phyloP scores from a whole-genome alignment of 257 asterid species.

The Solanum arcanum region DNA sequence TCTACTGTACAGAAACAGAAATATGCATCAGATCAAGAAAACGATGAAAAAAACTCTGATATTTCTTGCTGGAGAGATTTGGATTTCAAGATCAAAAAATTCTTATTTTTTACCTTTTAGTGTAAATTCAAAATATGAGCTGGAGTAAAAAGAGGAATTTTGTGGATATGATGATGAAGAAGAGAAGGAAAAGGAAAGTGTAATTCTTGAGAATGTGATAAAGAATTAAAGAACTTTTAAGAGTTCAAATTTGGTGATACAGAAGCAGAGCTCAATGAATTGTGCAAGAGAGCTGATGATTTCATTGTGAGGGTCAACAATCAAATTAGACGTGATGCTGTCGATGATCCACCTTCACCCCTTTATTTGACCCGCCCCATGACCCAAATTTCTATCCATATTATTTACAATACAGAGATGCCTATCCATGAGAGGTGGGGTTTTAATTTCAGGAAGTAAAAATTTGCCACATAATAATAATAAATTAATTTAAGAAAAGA shows the following conservation, averaged over 20 bases:
- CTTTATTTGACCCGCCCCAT: not conserved
- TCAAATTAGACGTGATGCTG: not conserved
- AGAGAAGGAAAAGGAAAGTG: no score
- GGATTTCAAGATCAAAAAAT: not conserved
- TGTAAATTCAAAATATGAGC: not conserved
- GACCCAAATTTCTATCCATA: not conserved
- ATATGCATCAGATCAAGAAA: not conserved
- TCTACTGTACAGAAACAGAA: not conserved
- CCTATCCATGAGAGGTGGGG: not conserved
- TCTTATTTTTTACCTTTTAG: not conserved
- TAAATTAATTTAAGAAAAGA: no score
- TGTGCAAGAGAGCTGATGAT: not conserved
- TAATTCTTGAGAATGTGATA: not conserved
- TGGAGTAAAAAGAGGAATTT: not conserved
- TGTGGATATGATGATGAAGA: not conserved
- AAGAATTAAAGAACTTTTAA: no score
- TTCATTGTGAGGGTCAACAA: not conserved
- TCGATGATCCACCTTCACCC: not conserved
- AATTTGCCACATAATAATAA: not conserved
- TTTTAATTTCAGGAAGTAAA: no score
- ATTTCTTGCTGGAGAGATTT: not conserved
- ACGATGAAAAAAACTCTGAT: not conserved
- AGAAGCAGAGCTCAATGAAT: not conserved
- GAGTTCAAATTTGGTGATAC: not conserved
- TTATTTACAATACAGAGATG: not conserved